Evolutionary conservation across 306 rosid genomes (phyloP).

Genomic region (Canavalia ensiformis): DNA sequence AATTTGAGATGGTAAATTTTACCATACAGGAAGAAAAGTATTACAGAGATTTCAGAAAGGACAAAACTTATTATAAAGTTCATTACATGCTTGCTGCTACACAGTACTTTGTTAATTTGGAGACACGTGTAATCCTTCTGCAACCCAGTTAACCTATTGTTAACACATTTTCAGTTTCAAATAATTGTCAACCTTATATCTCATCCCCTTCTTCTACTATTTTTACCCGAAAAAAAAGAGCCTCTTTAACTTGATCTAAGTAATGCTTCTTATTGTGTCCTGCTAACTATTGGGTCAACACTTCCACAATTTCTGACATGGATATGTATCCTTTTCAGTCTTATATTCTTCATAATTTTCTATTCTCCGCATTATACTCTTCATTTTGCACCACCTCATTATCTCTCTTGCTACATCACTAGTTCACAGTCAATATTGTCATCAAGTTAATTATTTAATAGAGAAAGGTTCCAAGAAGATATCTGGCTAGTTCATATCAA

Average conservation of each 20-base stretch:
- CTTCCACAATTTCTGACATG: slow-evolving; percentile 28
- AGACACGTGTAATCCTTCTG: slow-evolving; percentile 5
- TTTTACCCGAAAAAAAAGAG: slow-evolving; percentile 26
- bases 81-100: neutral
- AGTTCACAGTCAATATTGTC: neutral
- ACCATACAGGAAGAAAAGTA: slow-evolving; percentile 12
- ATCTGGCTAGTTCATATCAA: slow-evolving; percentile 6
- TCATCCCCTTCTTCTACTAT: slow-evolving; percentile 6
- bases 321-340: neutral
- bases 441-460: slow-evolving; percentile 18
- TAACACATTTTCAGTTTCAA: neutral
- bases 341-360: neutral
- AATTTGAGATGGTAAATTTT: slow-evolving; percentile 10
- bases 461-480: neutral
- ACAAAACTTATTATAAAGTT: neutral
- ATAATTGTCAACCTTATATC: slow-evolving; percentile 4
- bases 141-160: slow-evolving; percentile 20
- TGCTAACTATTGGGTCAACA: slow-evolving; percentile 6
- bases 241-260: neutral
- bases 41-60: slow-evolving; percentile 25
- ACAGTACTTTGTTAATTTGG: neutral
- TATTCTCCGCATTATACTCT: neutral
- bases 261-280: slow-evolving; percentile 12
- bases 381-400: neutral
- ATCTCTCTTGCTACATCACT: slow-evolving; percentile 5